phyloP scores from a whole-genome alignment of 306 rosid genomes.

The Castanospermum australe region DNA sequence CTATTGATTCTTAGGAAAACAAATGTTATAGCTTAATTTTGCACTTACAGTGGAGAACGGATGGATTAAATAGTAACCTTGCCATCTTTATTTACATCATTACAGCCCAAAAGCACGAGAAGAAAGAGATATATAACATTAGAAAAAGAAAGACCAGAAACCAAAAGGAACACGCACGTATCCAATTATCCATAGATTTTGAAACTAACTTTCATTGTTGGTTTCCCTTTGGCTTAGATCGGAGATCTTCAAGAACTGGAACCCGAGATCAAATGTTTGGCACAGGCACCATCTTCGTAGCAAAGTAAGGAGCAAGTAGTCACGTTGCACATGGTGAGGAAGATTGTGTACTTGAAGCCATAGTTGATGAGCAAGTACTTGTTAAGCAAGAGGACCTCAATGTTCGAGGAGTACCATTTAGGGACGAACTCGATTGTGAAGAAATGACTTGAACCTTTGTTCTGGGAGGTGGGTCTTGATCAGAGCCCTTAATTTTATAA shows the following conservation, averaged over 20 bases:
- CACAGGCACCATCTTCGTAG: conserved; percentile 92
- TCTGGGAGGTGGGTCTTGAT: conserved; percentile 35
- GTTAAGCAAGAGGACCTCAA: conserved; percentile 86
- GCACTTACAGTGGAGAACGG: too few species aligned
- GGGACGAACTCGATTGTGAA: conserved; percentile 84
- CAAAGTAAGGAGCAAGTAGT: conserved; percentile 91
- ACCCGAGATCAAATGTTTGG: conserved; percentile 86
- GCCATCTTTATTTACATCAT: too few species aligned
- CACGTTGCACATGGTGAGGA: conserved; percentile 99
- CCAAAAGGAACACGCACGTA: too few species aligned
- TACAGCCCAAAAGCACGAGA: too few species aligned
- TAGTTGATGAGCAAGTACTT: conserved; percentile 92
- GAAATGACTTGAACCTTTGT: conserved; percentile 71
- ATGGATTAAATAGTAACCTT: too few species aligned
- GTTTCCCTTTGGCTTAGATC: too few species aligned
- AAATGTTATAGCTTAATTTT: too few species aligned
- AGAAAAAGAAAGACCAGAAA: too few species aligned
- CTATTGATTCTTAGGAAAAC: too few species aligned
- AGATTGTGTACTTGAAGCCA: conserved; percentile 98
- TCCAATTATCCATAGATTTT: too few species aligned
- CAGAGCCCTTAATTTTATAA: conserved; percentile 32
- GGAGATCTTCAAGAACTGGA: conserved; percentile 87
- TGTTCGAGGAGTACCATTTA: conserved; percentile 95
- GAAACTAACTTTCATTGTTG: too few species aligned
- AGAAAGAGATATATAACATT: too few species aligned